Conservation (phyloP, 75 land plant species). For the Isoetes taiwanensis region DNA sequence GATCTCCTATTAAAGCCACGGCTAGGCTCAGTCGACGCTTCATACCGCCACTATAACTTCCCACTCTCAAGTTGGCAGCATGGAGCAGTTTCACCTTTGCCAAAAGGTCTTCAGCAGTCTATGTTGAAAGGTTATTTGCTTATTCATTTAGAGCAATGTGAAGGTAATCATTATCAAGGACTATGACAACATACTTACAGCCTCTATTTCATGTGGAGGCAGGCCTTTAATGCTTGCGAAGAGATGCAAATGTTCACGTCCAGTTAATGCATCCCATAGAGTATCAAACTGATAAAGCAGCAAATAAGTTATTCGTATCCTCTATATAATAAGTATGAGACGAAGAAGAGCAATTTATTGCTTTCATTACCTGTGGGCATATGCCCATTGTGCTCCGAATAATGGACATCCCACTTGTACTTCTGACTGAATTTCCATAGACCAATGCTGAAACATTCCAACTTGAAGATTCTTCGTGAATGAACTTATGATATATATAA, state of each 20-base stretch:
- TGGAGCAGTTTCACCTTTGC: conserved; percentile 65
- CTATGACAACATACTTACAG: conserved; percentile 27
- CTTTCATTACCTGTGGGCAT: conserved; percentile 74
- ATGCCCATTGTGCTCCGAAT: conserved; percentile 81
- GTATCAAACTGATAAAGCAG: conserved; percentile 96
- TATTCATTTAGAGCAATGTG: neutral
- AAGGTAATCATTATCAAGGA: neutral
- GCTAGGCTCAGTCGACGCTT: conserved; percentile 94
- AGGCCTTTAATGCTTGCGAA: conserved; percentile 92
- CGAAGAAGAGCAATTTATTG: no score
- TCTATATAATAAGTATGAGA: no score
- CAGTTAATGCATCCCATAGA: conserved; percentile 77
- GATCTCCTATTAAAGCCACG: conserved; percentile 87
- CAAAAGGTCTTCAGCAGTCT: conserved; percentile 55
- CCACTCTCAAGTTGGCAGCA: conserved; percentile 52
- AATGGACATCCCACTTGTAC: conserved; percentile 60
- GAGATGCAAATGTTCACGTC: conserved; percentile 68
- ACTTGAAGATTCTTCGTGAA: no score
- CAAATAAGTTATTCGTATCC: no score
- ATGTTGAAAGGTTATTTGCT: conserved; percentile 12
- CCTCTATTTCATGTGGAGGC: conserved; percentile 36
- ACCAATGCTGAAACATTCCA: conserved; percentile 44
- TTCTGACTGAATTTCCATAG: conserved; percentile 77
- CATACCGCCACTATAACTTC: conserved; percentile 98
- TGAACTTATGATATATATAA: no score